phyloP scores from a whole-genome alignment of 2,329 filamentous ascomycete species.

The Aspergillus fructus region DNA sequence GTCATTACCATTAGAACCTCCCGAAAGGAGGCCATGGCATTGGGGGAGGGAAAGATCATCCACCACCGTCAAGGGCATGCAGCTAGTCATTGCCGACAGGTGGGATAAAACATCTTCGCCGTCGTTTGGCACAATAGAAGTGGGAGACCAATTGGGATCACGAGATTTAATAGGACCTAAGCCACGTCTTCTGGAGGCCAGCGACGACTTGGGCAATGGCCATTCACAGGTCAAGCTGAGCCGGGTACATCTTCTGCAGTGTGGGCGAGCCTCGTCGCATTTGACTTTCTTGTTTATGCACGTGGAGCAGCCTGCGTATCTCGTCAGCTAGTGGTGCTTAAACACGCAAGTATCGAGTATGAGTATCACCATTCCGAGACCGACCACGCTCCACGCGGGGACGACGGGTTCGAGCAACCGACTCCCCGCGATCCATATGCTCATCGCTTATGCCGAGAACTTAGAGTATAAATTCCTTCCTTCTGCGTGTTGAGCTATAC shows the following conservation, averaged over 20 bases:
- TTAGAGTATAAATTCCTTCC: too few relatives aligned
- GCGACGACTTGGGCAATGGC: conserved; percentile 4
- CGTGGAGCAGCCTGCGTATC: conserved; percentile 6
- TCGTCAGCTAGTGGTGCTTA: background rate
- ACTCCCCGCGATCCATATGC: background rate
- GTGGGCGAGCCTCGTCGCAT: conserved; percentile 11
- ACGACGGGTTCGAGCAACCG: conserved; percentile 1
- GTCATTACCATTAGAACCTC: background rate
- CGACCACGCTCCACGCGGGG: conserved; percentile 9
- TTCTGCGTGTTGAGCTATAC: too few relatives aligned
- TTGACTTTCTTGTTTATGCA: conserved; percentile 13
- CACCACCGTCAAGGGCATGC: too few relatives aligned
- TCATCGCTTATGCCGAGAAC: background rate
- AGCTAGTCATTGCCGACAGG: too few relatives aligned
- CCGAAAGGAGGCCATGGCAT: background rate
- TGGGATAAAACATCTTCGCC: background rate
- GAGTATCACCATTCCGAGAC: conserved; percentile 10
- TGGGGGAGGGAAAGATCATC: too few relatives aligned
- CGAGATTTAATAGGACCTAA: conserved; percentile 13
- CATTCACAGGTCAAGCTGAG: conserved; percentile 10
- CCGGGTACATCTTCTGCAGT: conserved; percentile 9
- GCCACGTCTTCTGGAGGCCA: conserved; percentile 10
- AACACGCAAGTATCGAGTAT: background rate
- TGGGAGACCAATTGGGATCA: conserved; percentile 4
- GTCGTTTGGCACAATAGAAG: conserved; percentile 1